Evolutionary conservation across 441 rosid species (phyloP).

Genomic region (Lepidium campestre): DNA sequence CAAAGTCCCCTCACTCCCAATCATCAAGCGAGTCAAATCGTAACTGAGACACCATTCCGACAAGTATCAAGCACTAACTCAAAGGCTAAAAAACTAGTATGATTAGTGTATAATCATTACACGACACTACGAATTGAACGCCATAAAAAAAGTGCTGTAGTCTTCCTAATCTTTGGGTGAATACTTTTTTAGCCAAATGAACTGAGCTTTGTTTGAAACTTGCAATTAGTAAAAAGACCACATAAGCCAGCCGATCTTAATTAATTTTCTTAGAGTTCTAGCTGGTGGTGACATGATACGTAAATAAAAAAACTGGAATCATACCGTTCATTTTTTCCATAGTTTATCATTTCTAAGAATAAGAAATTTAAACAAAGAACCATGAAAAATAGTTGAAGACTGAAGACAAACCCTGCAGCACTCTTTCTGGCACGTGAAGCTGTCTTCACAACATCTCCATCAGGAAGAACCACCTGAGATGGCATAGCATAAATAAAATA

Average conservation of each 20-base stretch:
- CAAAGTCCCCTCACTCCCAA: constrained; percentile 97
- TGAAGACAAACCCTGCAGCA: constrained; percentile 82
- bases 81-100: not conserved
- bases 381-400: constrained; percentile 10
- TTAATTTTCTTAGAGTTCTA: too few relatives aligned
- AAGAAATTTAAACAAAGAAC: not conserved
- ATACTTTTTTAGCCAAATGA: too few relatives aligned
- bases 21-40: constrained; percentile 82
- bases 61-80: not conserved
- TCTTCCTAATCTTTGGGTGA: not conserved
- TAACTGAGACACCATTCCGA: constrained; percentile 41
- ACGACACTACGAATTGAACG: not conserved
- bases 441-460: constrained; percentile 91
- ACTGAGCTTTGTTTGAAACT: not conserved
- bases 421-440: constrained; percentile 98
- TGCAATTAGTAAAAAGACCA: not conserved
- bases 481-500: constrained; percentile 24
- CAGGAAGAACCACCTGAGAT: constrained; percentile 77
- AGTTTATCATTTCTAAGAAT: not conserved
- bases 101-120: not conserved
- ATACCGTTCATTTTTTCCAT: not conserved
- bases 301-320: not conserved
- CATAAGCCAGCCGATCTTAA: not conserved
- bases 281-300: too few relatives aligned
- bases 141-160: not conserved